Base-by-base conservation (phyloP, 345 rosid genomes). In the Nephelium lappaceum region DNA sequence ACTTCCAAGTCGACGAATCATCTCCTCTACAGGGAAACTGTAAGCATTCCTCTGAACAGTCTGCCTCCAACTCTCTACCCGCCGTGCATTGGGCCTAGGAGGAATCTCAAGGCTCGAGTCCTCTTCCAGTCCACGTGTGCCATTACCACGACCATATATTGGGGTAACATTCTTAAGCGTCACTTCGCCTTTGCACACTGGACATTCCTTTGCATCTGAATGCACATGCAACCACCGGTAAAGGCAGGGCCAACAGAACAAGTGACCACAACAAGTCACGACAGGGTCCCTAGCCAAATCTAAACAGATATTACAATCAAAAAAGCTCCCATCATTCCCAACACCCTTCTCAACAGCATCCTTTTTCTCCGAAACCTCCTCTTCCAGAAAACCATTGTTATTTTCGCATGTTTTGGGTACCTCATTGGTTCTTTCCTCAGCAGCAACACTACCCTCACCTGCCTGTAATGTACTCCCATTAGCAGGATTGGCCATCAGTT, bases 121-220 rank as follows among this genome's bases (percentile, higher is more conserved):
- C 75, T 92, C 96, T 79, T 89, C 94, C 0, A 84, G 85, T 61
- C 81, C 90, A 42, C 83, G 86, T 60, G 82, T 83, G 58, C 80
- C 84, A 83, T 85, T 89, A 38, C 93, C 97, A 1, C 96, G 88
- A 27, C 99, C 98, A 80, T 92, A 93, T 77, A 95, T 92, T 0
- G 99, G 99, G 57, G 91, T 93, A 58, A 95, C 89, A 72, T 88
- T 92, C 84, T 90, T 93, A 43, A 67, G 43, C 1, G 93, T 87
- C 65, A 91, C 99, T 86, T 95, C 98, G 74, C 95, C 99, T 82
- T 93, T 95, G 87, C 99, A 95, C n/a, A 93, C 92, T 0, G 98
- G 99, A 75, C 99, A 95, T 84, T 93, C 99, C 73, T 92, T 95
- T 7, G 94, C 95, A 78, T 93, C 95, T 6, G 96, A 89, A 79